Evolutionary conservation across 495 filamentous ascomycete species (phyloP).

Genomic region (Xylaria grammica): DNA sequence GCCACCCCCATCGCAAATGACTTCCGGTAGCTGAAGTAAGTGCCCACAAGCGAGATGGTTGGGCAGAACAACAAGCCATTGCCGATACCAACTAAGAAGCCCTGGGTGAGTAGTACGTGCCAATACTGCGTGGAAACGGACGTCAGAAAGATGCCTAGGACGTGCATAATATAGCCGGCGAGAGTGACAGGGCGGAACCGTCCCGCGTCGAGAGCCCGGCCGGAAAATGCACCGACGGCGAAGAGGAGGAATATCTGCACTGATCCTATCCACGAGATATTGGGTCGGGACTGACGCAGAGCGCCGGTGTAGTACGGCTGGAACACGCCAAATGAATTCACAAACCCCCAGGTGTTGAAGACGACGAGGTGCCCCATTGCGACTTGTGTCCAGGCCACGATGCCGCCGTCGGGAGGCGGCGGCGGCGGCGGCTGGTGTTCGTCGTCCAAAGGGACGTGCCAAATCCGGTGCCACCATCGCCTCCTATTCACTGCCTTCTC

Average conservation of each 20-base stretch:
- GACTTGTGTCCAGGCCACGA: conserved; percentile 44
- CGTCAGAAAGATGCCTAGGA: conserved; percentile 44
- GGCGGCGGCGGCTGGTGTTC: not conserved
- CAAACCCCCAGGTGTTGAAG: conserved; percentile 46
- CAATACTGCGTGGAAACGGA: conserved; percentile 39
- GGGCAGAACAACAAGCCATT: conserved; percentile 45
- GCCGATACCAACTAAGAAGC: conserved; percentile 40
- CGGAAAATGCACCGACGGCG: conserved; percentile 40
- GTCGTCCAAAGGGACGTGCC: not conserved
- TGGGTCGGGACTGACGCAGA: conserved; percentile 35
- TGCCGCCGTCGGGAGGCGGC: conserved; percentile 40
- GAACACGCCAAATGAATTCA: conserved; percentile 43
- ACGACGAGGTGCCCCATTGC: conserved; percentile 38
- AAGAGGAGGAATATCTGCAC: conserved; percentile 46
- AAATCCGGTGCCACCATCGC: conserved; percentile 1
- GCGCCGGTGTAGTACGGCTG: conserved; percentile 46
- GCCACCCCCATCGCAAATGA: conserved; percentile 39
- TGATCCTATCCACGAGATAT: conserved; percentile 49
- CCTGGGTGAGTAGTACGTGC: conserved; percentile 46
- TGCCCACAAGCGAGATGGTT: conserved; percentile 37
- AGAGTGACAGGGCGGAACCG: conserved; percentile 36
- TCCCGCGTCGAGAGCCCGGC: conserved; percentile 42
- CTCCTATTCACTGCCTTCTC: not conserved
- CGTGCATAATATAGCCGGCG: conserved; percentile 32
- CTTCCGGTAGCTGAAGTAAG: conserved; percentile 41